Evolutionary conservation across 2,329 filamentous ascomycete species (phyloP).

Genomic region (Coniella vitis): DNA sequence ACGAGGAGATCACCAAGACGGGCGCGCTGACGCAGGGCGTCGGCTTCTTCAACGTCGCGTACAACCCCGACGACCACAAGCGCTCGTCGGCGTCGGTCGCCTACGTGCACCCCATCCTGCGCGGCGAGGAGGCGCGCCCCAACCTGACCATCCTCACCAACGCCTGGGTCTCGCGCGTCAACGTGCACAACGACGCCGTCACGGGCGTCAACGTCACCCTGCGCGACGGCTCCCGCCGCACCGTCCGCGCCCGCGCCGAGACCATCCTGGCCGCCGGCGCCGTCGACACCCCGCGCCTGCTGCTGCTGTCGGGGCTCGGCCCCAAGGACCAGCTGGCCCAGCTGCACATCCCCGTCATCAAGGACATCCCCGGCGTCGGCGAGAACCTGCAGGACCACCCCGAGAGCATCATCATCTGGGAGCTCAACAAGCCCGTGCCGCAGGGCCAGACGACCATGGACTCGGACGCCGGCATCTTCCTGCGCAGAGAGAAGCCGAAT

Average conservation of each 20-base stretch:
- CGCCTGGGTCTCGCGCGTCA: slow-evolving; percentile 78
- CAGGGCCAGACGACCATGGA: slow-evolving; percentile 83
- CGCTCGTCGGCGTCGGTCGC: slow-evolving; percentile 83
- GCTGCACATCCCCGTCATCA: slow-evolving; percentile 49
- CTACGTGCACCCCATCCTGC: slow-evolving; percentile 86
- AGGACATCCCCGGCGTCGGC: slow-evolving; percentile 52
- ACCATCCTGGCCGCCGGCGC: slow-evolving; percentile 76
- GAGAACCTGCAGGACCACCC: slow-evolving; percentile 56
- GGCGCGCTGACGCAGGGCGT: slow-evolving; percentile 70
- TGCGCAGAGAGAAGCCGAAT: slow-evolving; percentile 68
- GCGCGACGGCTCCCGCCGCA: slow-evolving; percentile 43
- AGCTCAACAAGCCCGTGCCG: slow-evolving; percentile 70
- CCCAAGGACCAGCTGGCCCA: slow-evolving; percentile 45
- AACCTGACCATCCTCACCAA: slow-evolving; percentile 85
- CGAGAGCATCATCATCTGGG: slow-evolving; percentile 60
- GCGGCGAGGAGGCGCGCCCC: slow-evolving; percentile 71
- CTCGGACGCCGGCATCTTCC: slow-evolving; percentile 82
- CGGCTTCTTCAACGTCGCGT: slow-evolving; percentile 85
- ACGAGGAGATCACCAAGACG: slow-evolving; percentile 68
- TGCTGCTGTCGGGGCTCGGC: slow-evolving; percentile 52
- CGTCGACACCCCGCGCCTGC: slow-evolving; percentile 68
- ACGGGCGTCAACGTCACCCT: slow-evolving; percentile 65
- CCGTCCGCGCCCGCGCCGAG: slow-evolving; percentile 62
- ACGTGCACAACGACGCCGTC: slow-evolving; percentile 62
- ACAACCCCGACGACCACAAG: slow-evolving; percentile 81